Percentiles rank a stretch among this genome's conserved stretches.
These are phyloP conservation scores for Tetrapisispora phaffii DNA, from an alignment of 805 yeast genomes.

Conservation along the genomic window DNA sequence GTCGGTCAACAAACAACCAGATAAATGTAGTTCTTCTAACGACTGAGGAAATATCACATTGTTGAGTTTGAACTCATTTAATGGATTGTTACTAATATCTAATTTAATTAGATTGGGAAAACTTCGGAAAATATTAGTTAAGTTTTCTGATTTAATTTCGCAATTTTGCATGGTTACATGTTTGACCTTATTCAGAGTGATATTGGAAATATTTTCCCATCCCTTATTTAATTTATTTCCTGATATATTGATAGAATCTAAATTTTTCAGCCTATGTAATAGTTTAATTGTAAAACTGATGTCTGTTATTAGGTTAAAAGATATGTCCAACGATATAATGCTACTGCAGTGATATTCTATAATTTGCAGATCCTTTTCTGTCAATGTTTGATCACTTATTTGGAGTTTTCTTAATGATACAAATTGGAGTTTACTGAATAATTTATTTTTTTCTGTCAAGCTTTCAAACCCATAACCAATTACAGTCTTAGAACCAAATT, in stretches of 20 bases:
- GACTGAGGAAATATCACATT: background rate
- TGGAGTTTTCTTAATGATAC: constrained; percentile 34
- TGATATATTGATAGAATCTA: constrained; percentile 41
- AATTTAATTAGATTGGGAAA: constrained; percentile 32
- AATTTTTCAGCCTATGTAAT: constrained; percentile 27
- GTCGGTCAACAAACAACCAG: constrained; percentile 9
- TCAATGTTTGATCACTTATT: background rate
- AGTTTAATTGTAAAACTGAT: constrained; percentile 34
- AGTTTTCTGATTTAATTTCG: constrained; percentile 2
- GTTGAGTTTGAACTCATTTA: background rate
- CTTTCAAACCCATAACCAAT: constrained; percentile 60
- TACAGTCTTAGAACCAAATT: constrained; percentile 47
- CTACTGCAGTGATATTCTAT: constrained; percentile 7
- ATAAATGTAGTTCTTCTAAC: constrained; percentile 9
- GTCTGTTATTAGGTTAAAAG: constrained; percentile 45
- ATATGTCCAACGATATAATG: constrained; percentile 41
- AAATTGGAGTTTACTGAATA: constrained; percentile 36
- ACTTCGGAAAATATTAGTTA: constrained; percentile 7
- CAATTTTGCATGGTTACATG: constrained; percentile 22
- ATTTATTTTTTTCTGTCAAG: constrained; percentile 38
- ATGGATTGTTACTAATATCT: background rate
- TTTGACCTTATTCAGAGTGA: constrained; percentile 2
- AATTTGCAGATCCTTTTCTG: background rate
- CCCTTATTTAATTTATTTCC: constrained; percentile 38
- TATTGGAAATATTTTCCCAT: background rate